Conservation (phyloP, 768 basidiomycete species). For the Calocera cornea region DNA sequence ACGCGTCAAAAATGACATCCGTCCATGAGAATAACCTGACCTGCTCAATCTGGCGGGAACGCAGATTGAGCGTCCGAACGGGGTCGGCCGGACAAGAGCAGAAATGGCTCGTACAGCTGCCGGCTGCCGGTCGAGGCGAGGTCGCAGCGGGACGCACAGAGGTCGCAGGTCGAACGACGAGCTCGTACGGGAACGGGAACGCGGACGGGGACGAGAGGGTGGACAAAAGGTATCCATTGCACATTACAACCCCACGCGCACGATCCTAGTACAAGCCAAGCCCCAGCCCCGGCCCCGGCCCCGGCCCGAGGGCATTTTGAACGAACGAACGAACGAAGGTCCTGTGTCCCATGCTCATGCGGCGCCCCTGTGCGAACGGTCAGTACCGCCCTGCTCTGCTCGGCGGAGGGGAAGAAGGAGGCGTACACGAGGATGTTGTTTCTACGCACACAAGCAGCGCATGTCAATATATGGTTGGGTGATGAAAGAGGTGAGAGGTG, state of each 20-base stretch:
- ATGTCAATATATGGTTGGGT: no score
- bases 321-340: background rate
- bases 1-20: no score
- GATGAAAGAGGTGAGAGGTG: no score
- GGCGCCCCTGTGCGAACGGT: background rate
- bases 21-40: no score
- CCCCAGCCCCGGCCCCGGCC: background rate
- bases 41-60: no score
- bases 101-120: no score
- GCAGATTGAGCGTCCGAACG: no score
- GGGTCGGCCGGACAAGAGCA: no score
- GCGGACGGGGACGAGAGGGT: background rate
- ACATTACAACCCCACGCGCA: background rate
- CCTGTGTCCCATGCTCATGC: background rate
- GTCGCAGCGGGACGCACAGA: background rate
- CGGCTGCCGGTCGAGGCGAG: no score
- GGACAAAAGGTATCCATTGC: background rate
- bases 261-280: background rate
- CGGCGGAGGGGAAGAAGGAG: background rate
- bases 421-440: slow-evolving; percentile 97
- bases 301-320: background rate
- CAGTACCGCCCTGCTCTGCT: background rate
- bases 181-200: no score
- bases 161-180: no score
- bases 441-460: slow-evolving; percentile 32